Evolutionary conservation across 805 yeast genomes (phyloP), one percentile per base, ranked within the genome.

Genomic region (Kodamaea restingae): DNA sequence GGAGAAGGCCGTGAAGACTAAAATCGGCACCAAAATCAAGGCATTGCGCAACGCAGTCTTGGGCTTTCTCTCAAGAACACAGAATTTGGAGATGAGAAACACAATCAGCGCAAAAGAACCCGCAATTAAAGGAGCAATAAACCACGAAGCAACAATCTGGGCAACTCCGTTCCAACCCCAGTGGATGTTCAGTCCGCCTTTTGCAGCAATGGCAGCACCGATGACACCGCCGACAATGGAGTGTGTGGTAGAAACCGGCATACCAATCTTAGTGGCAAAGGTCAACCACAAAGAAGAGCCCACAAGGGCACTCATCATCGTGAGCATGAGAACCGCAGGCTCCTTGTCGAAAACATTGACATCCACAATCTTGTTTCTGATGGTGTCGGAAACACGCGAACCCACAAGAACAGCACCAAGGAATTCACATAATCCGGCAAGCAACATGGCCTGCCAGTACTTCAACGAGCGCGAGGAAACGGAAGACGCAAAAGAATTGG

Each of bases 191-290:
- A 61, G 54, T 32, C 76, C 78, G 42, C 88, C 88, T 48, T 71
- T 75, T 27, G 88, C 78, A 30, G 88, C 91, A 50, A 84, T 73
- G 45, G 86, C 82, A 7, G 84, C 73, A 48, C 91, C 91, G 43
- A 82, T 80, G 29, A 80, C 71, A 30, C 78, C 88, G 52, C 90
- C 90, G 36, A 83, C 82, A 47, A 84, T 81, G 7, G 88, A 79
- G 54, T 84, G 90, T 8, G 91, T 83, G 12, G 90, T 81, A 14
- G 90, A 83, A 31, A 82, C 88, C n/a, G 90, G 90, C 75, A 80
- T 72, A 46, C 86, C 85, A 22, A 81, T 60, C 2, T 56, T 45
- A 11, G 90, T 84, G 28, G 90, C 90, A 43, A 79, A 39, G 4
- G 82, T 63, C 39, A 83, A 68, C 90, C 90, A 83, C 20, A 68